Conservation (phyloP, 768 basidiomycete genomes). For the Rhizopogon vinicolor region DNA sequence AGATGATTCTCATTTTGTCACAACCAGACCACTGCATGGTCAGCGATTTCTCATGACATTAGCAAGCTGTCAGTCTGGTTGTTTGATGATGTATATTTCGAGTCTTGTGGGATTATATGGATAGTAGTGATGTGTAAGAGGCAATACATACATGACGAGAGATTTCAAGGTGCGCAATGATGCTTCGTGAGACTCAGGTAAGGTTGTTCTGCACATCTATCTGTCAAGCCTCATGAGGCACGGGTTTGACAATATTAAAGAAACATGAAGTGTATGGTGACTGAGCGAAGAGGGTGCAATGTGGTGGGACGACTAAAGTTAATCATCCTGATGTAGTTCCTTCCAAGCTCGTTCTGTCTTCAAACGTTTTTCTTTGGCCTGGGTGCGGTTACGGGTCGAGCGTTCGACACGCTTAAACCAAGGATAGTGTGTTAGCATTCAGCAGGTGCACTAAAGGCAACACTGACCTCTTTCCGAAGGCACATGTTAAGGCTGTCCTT, state of each 20-base stretch:
- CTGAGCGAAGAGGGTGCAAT: not conserved
- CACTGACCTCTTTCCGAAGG: constrained; percentile 62
- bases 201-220: not conserved
- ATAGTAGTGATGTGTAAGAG: not conserved
- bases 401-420: constrained; percentile 50
- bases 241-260: not conserved
- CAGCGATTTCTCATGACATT: not conserved
- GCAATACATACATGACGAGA: not conserved
- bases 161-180: not conserved
- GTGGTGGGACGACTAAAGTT: not conserved
- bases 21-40: not conserved
- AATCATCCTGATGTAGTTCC: constrained; percentile 53
- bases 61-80: not conserved
- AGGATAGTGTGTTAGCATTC: constrained; percentile 5
- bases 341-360: constrained; percentile 58
- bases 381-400: constrained; percentile 53
- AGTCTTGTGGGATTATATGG: too few species aligned
- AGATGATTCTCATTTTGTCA: not conserved
- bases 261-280: not conserved
- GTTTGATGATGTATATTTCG: not conserved
- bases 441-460: not conserved
- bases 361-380: constrained; percentile 49
- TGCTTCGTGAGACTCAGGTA: too few species aligned
- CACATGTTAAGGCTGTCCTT: constrained; percentile 70
- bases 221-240: not conserved